Conservation (phyloP, 306 rosid genomes). For the Sophora flavescens region DNA sequence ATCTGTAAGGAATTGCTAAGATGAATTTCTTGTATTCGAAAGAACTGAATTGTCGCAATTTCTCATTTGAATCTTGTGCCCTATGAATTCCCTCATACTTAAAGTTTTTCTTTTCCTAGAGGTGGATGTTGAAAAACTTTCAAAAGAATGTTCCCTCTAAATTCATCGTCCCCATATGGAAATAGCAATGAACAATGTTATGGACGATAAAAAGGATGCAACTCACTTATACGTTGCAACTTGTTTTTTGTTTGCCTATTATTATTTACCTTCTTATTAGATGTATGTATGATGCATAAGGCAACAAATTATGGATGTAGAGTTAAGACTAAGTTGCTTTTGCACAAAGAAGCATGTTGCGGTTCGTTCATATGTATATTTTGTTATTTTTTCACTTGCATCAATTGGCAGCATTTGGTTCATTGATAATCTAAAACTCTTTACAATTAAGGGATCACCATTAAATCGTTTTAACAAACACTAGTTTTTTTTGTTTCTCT, state of each 20-base stretch:
- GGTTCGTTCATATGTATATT: too few species aligned
- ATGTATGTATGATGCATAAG: background rate
- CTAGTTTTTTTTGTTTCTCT: background rate
- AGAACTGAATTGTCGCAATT: background rate
- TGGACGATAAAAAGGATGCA: background rate
- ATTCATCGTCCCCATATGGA: background rate
- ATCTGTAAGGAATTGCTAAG: background rate
- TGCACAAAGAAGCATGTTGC: too few species aligned
- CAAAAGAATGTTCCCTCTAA: background rate
- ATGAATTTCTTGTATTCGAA: background rate
- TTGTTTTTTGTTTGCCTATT: background rate
- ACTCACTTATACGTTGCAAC: too few species aligned
- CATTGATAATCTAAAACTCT: background rate
- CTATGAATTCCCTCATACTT: background rate
- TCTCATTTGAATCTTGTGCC: background rate
- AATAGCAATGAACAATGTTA: background rate
- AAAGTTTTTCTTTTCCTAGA: background rate
- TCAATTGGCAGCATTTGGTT: background rate
- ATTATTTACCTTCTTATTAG: background rate
- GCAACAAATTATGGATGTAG: background rate
- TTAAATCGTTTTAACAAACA: background rate
- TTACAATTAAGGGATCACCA: background rate
- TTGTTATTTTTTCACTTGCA: slow-evolving; percentile 9
- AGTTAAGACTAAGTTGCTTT: too few species aligned
- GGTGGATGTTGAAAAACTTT: background rate